Conservation (phyloP, 345 rosid species). For the Anacardium occidentale region DNA sequence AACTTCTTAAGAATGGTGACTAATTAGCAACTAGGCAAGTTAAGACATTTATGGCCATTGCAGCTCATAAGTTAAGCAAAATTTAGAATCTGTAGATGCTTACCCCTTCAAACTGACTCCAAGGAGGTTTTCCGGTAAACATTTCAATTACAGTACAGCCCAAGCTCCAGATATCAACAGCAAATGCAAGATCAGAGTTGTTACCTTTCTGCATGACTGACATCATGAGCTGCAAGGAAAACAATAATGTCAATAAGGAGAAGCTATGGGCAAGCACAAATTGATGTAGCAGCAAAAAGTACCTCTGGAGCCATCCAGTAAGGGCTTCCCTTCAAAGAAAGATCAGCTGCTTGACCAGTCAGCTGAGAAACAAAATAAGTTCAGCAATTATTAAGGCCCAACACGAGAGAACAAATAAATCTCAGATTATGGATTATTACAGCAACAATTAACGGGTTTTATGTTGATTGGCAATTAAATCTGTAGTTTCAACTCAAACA, state of each 20-base stretch:
- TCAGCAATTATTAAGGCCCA: constrained; percentile 13
- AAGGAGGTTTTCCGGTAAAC: constrained; percentile 96
- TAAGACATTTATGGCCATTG: not conserved
- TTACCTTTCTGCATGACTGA: constrained; percentile 83
- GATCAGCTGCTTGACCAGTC: constrained; percentile 82
- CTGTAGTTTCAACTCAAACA: not conserved
- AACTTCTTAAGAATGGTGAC: not conserved
- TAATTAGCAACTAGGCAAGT: not conserved
- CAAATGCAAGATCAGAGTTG: constrained; percentile 78
- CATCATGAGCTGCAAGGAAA: constrained; percentile 71
- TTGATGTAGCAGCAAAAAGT: constrained; percentile 15
- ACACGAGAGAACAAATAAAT: not conserved
- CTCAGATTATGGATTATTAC: not conserved
- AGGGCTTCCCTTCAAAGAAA: constrained; percentile 93
- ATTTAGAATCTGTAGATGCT: constrained; percentile 26
- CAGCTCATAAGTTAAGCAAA: not conserved
- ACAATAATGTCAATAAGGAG: constrained; percentile 18
- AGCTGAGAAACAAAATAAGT: constrained; percentile 50
- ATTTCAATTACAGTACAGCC: constrained; percentile 96
- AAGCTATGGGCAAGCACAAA: constrained; percentile 7
- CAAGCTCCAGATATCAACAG: constrained; percentile 98
- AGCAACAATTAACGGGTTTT: not conserved
- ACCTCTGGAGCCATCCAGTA: constrained; percentile 99
- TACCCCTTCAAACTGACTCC: constrained; percentile 98
- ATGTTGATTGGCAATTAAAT: not conserved